phyloP scores from a whole-genome alignment of 192 early-diverging fungal species.

The Gamsiella multidivaricata region DNA sequence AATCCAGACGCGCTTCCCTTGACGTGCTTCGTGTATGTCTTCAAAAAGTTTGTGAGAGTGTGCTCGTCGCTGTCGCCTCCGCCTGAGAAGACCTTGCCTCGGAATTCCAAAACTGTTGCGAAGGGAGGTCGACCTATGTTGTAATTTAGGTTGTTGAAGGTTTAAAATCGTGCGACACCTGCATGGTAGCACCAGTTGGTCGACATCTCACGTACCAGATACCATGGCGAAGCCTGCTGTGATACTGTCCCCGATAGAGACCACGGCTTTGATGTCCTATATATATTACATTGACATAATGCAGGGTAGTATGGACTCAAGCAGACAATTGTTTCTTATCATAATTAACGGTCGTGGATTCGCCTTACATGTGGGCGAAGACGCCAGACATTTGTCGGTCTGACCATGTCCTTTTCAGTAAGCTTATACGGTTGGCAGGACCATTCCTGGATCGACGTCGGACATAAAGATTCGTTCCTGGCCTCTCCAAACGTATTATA shows the following conservation, averaged over 20 bases:
- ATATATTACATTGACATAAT: background rate
- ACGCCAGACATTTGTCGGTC: conserved; percentile 55
- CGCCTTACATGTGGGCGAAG: conserved; percentile 59
- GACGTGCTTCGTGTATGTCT: conserved; percentile 32
- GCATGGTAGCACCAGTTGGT: background rate
- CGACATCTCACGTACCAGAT: conserved; percentile 41
- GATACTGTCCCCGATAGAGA: conserved; percentile 64
- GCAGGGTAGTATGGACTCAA: background rate
- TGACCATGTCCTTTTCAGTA: conserved; percentile 45
- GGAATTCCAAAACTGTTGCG: conserved; percentile 59
- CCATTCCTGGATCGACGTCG: conserved; percentile 53
- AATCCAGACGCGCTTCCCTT: conserved; percentile 58
- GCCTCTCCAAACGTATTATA: conserved; percentile 54
- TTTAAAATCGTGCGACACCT: background rate
- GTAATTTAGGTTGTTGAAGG: no score
- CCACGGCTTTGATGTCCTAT: conserved; percentile 63
- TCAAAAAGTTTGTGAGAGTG: conserved; percentile 59
- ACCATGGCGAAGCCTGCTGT: conserved; percentile 67
- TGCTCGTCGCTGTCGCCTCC: conserved; percentile 64
- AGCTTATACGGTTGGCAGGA: conserved; percentile 48
- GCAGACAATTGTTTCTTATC: background rate
- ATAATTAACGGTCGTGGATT: background rate
- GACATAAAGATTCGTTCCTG: conserved; percentile 50
- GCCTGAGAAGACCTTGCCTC: conserved; percentile 64
- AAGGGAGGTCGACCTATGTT: conserved; percentile 60